Base-by-base conservation (phyloP, 257 asterid genomes). In the Ballota nigra region DNA sequence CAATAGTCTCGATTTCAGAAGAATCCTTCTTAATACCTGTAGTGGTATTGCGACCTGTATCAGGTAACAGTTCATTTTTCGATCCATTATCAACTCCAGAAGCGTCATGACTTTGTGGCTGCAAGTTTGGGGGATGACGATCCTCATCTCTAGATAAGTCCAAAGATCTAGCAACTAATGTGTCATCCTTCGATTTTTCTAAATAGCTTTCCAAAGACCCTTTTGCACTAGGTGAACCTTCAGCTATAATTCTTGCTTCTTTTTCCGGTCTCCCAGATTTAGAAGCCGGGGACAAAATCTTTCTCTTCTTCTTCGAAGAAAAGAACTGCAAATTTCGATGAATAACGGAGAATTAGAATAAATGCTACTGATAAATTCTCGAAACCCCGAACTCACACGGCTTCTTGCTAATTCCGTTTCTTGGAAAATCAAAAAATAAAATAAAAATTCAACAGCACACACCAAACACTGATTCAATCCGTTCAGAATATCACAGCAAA, bases 251-350 rank as follows among this genome's bases (percentile, higher is more conserved):
- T 78, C 77, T 89, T 24, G 83, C 85, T 75, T 84, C 96, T 70
- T 80, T 83, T 81, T 82, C 90, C 34, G 63, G 72, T 81, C 82
- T 79, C 84, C 83, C 88, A 43, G 86, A 58, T 81, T 79, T 86
- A 31, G 84, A 62, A 29, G 71, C 75, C n/a, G 97, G 96, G 53
- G 99, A 89, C 66, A 72, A 36, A 81, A 74, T 34, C 86, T 86
- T 91, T 84, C 96, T 89, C 89, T 87, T 91, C 89, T 94, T 91
- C 73, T 79, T 88, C 5, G 97, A 88, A 66, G 89, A 78, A 82
- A 88, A 94, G 79, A 85, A 91, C 99, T 94, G 85, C 82, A 68
- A 24, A 74, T 26, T 40, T 56, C 72, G 58, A 78, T 33, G 31
- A 28, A n/a, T 8, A 47, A 1, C 7, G 20, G 53, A 31, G 20